A percentile compares a stretch with the other conserved stretches of the same genome.
Evolutionary conservation across 176 grass and related monocot species (phyloP).

Genomic region (Musa acuminata): DNA sequence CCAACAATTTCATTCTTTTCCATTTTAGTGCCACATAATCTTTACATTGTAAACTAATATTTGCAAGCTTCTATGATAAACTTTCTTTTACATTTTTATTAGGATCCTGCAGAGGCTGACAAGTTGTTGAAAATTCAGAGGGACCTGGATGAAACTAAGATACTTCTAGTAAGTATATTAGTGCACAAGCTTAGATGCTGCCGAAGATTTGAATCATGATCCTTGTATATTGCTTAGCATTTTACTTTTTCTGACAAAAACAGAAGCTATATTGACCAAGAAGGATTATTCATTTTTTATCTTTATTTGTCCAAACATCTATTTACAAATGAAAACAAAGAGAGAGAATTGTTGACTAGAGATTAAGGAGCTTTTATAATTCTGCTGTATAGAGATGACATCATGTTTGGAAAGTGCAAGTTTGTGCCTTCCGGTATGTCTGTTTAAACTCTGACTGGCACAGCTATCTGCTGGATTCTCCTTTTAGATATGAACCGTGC

Average conservation of each 20-base stretch:
- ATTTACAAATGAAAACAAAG: too few relatives aligned
- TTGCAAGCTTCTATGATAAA: not conserved
- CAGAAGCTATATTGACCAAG: not conserved
- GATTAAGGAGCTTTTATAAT: too few relatives aligned
- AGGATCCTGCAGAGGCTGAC: conserved; percentile 94
- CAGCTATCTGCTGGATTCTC: too few relatives aligned
- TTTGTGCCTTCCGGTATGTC: too few relatives aligned
- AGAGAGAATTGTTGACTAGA: too few relatives aligned
- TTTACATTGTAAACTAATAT: not conserved
- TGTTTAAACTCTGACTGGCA: too few relatives aligned
- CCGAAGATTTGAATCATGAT: not conserved
- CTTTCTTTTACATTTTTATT: conserved; percentile 24
- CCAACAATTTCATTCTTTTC: not conserved
- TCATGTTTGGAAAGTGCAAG: too few relatives aligned
- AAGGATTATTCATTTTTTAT: too few relatives aligned
- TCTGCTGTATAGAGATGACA: too few relatives aligned
- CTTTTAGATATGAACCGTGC: too few relatives aligned
- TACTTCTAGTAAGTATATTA: conserved; percentile 70
- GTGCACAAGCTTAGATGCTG: not conserved
- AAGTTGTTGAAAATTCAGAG: conserved; percentile 96
- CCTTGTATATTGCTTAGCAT: not conserved
- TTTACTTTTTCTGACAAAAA: not conserved
- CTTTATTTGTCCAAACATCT: too few relatives aligned
- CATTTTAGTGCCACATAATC: not conserved
- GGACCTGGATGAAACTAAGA: conserved; percentile 98